Evolutionary conservation across 768 basidiomycete species (phyloP).

Genomic region (Leccinum barrowsii): DNA sequence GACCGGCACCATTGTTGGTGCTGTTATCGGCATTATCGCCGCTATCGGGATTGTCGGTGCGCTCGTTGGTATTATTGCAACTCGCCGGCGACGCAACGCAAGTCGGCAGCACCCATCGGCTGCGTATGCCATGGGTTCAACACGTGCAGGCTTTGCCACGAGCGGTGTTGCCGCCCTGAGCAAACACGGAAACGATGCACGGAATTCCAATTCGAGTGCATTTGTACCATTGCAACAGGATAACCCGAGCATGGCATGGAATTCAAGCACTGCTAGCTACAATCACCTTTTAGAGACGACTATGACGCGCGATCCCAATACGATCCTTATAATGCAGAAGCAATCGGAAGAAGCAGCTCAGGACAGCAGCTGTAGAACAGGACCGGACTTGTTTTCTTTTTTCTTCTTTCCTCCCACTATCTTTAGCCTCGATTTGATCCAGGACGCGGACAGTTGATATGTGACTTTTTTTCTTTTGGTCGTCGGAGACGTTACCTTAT

Average conservation of each 20-base stretch:
- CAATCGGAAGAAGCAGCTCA: conserved; percentile 24
- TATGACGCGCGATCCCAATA: conserved; percentile 16
- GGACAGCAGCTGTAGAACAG: conserved; percentile 24
- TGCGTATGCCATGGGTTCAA: conserved; percentile 39
- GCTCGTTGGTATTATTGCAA: conserved; percentile 43
- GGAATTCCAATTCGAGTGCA: conserved; percentile 64
- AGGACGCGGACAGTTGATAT: conserved; percentile 7
- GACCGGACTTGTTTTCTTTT: not conserved
- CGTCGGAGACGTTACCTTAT: conserved; percentile 4
- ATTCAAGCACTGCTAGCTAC: conserved; percentile 49
- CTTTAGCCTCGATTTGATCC: not conserved
- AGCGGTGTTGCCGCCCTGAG: conserved; percentile 20
- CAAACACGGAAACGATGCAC: conserved; percentile 21
- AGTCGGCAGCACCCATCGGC: conserved; percentile 30
- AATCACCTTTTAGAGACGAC: conserved; percentile 37
- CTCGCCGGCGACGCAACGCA: conserved; percentile 48
- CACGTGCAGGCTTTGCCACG: conserved; percentile 26
- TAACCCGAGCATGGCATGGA: conserved; percentile 56
- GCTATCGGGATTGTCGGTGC: conserved; percentile 31
- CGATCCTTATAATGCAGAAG: conserved; percentile 27
- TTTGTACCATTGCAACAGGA: conserved; percentile 71
- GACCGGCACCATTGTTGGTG: conserved; percentile 27
- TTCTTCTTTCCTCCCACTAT: not conserved
- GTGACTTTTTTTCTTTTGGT: not conserved
- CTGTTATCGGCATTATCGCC: conserved; percentile 30